Base-by-base conservation (phyloP, 805 yeast species). In the Lachancea kluyveri region DNA sequence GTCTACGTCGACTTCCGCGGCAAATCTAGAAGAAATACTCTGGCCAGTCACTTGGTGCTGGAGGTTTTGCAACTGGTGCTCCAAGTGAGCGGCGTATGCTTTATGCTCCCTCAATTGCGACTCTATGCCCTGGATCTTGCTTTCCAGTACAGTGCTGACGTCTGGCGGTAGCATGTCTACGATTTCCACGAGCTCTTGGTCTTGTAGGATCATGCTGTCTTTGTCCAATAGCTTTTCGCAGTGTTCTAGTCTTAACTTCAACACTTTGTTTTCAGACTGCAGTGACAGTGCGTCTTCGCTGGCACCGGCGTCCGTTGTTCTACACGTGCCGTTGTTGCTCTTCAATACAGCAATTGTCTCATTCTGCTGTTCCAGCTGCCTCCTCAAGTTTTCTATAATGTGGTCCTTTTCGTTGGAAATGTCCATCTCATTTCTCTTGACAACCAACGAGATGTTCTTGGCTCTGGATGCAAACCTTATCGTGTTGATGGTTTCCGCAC, bases 381-480 rank as follows among this genome's bases (percentile, higher is more conserved):
- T 59, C 31, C 68, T 64, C 33, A 86, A 63, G 28, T 69, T 72
- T 39, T 70, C 75, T 11, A 84, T 70, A 8, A 74, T 52, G 29
- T 62, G 69, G 27, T 70, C 72, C 12, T 67, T 69, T 10, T 68
- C 77, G 5, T 28, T 24, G 13, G 33, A 38, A 14, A 11, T 16
- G 20, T 26, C 32, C 17, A 31, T 37, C 22, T 67, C 72, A 43
- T 70, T 68, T 37, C 70, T 71, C 31, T 70, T 70, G 5, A 84
- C 94, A 33, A 67, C 70, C 46, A 88, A 68, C 8, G 76, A 67
- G 30, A 92, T 77, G 53, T 90, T 86, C 49, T 87, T 88, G 2
- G 97, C 96, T 39, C 96, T 66, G 0, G 95, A 83, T 0, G 96
- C 97, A 62, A 92, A 92, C 31, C 97, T 62, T 16, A 92, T 64